Evolutionary conservation across 2,329 filamentous ascomycete genomes (phyloP), one percentile per base, ranked within the genome.

Genomic region (Chaetomium globosum): DNA sequence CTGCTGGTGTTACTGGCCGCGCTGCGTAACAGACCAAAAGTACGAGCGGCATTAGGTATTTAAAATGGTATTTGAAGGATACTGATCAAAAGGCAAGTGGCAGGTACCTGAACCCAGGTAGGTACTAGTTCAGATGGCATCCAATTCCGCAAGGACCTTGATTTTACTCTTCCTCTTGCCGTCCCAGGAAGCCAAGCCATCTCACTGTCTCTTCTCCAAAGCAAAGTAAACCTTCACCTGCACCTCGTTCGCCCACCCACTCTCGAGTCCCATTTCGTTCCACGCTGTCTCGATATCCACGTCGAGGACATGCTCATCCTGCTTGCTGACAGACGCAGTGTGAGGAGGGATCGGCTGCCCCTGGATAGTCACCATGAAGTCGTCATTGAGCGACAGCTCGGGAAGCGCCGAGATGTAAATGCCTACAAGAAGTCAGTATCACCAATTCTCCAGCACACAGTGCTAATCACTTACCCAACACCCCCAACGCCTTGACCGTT

Each of bases 201-300:
- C 21, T 23, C 8, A 23, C 31, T 48, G 56, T 53, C 51, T 64
- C 53, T 61, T 65, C 53, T 79, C 80, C 54, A 80, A 72, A 28
- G 76, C 75, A 56, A 85, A 81, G 63, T 80, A 88, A 5, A 92
- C 76, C 74, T 88, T 88, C 51, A 96, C 79, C 67, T 85, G 82
- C 46, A 93, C 83, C 75, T 96, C 91, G 74, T 97, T 96, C 69
- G 87, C 89, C 89, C 91, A 96, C 8, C 89, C 87, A 46, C 85
- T 83, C 65, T 87, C 79, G 63, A 95, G 80, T 0, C 82, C 84
- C 80, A 93, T 83, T 71, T 91, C 86, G 54, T 84, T 83, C 93
- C 93, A 98, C 0, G 94, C 94, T 33, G 78, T 81, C 70, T 87
- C 84, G 13, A 92, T 76, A 79, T 98, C 91, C 63, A 98, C 84